Percentiles rank a stretch among this genome's conserved stretches.
Evolutionary conservation across 495 filamentous ascomycete genomes (phyloP).

Genomic region (Hypoxylon lienhwacheense): DNA sequence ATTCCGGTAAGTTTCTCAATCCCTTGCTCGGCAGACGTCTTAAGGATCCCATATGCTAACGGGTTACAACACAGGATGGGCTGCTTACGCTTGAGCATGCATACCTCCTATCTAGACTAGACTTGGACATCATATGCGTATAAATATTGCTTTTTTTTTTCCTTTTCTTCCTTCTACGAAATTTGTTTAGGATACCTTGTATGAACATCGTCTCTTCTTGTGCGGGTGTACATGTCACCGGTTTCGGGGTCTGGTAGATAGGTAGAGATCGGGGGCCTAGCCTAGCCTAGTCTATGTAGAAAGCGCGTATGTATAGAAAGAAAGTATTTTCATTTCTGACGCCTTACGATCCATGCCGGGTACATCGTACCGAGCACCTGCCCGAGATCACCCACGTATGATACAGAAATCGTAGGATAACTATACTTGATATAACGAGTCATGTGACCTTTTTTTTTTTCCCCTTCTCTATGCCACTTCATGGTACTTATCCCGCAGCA

Average conservation of each 20-base stretch:
- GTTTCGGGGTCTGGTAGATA: background rate
- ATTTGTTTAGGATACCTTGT: background rate
- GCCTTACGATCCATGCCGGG: no score
- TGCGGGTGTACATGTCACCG: background rate
- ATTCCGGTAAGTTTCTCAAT: constrained; percentile 65
- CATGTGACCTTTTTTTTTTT: no score
- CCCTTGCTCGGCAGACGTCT: background rate
- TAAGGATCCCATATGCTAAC: background rate
- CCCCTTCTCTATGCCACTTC: no score
- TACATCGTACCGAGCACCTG: background rate
- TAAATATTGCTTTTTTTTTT: constrained; percentile 2
- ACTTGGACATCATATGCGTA: constrained; percentile 13
- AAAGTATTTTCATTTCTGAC: background rate
- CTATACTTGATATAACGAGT: background rate
- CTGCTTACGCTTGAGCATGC: constrained; percentile 26
- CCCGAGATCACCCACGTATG: background rate
- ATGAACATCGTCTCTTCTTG: no score
- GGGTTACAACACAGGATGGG: constrained; percentile 19
- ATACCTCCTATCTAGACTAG: no score
- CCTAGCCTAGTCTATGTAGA: background rate
- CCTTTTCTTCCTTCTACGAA: no score
- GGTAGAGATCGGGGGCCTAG: background rate
- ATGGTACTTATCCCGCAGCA: constrained; percentile 15
- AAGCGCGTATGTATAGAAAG: no score
- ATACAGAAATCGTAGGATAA: background rate